Percentiles rank a stretch among this genome's conserved stretches.
Conservation (phyloP, 176 grass and related monocot species). For the Pontederia crassipes region DNA sequence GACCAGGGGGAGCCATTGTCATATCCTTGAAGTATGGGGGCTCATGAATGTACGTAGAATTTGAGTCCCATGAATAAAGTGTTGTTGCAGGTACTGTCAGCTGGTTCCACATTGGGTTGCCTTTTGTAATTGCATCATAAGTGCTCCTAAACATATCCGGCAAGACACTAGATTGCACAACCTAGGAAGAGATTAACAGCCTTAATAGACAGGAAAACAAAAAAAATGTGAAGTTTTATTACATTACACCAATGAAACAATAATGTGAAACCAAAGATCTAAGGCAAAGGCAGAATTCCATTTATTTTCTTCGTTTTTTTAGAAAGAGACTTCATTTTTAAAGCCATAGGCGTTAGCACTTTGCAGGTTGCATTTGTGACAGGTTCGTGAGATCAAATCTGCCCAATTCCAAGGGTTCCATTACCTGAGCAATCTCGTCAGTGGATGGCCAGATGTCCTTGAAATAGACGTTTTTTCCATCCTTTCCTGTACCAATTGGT, state of each 20-base stretch:
- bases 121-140: constrained; percentile 33
- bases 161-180: constrained; percentile 31
- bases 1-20: constrained; percentile 32
- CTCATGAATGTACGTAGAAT: constrained; percentile 40
- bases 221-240: no score
- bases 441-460: constrained; percentile 94
- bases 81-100: constrained; percentile 28
- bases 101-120: constrained; percentile 56
- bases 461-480: constrained; percentile 75
- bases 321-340: no score
- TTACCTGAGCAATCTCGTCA: constrained; percentile 86
- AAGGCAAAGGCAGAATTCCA: no score
- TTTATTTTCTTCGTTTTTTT: no score
- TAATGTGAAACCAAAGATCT: no score
- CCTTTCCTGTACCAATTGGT: constrained; percentile 80
- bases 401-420: no score
- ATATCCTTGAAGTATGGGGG: constrained; percentile 46
- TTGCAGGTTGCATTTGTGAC: no score
- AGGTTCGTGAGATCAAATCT: no score
- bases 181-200: not conserved
- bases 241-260: no score
- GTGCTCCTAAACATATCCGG: constrained; percentile 36
- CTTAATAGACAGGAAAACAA: not conserved
- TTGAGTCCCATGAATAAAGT: constrained; percentile 37
- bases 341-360: no score